Evolutionary conservation across 345 rosid species (phyloP).

Genomic region (Cardamine resedifolia): DNA sequence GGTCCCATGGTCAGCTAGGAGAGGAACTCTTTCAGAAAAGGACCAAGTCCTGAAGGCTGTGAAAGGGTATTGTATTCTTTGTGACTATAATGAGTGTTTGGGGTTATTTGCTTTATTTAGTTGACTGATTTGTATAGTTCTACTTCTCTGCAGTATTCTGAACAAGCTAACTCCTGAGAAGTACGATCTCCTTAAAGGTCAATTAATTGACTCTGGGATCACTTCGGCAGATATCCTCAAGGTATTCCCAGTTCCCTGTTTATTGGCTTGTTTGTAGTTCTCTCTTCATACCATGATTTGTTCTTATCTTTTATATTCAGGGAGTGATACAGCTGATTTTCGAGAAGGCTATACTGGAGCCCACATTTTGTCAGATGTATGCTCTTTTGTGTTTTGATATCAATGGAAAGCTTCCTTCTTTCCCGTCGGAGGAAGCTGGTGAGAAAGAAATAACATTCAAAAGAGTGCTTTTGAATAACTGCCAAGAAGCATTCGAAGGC

Average conservation of each 20-base stretch:
- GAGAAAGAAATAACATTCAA: slow-evolving; percentile 88
- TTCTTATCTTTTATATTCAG: slow-evolving; percentile 42
- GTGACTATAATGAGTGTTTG: background rate
- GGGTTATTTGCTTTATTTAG: background rate
- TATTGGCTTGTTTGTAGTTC: background rate
- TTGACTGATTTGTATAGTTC: background rate
- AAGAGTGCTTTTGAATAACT: slow-evolving; percentile 75
- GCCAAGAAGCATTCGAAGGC: slow-evolving; percentile 97
- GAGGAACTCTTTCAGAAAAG: slow-evolving; percentile 74
- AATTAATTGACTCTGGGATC: slow-evolving; percentile 84
- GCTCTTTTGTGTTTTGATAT: slow-evolving; percentile 86
- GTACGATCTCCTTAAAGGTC: slow-evolving; percentile 88
- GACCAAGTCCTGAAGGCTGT: slow-evolving; percentile 84
- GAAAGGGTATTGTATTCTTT: slow-evolving; percentile 64
- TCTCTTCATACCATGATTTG: slow-evolving; percentile 10
- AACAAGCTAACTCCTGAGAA: slow-evolving; percentile 93
- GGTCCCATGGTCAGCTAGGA: slow-evolving; percentile 87
- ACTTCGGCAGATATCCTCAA: slow-evolving; percentile 68
- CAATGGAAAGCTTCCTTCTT: slow-evolving; percentile 72
- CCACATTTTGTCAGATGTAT: slow-evolving; percentile 93
- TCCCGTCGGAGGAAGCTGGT: slow-evolving; percentile 81
- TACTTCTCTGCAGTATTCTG: slow-evolving; percentile 56
- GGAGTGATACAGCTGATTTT: slow-evolving; percentile 83
- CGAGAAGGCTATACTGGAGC: slow-evolving; percentile 93
- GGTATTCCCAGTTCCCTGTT: slow-evolving; percentile 36